phyloP scores from a whole-genome alignment of 2,329 filamentous ascomycete species.

The Penicillium sp. region DNA sequence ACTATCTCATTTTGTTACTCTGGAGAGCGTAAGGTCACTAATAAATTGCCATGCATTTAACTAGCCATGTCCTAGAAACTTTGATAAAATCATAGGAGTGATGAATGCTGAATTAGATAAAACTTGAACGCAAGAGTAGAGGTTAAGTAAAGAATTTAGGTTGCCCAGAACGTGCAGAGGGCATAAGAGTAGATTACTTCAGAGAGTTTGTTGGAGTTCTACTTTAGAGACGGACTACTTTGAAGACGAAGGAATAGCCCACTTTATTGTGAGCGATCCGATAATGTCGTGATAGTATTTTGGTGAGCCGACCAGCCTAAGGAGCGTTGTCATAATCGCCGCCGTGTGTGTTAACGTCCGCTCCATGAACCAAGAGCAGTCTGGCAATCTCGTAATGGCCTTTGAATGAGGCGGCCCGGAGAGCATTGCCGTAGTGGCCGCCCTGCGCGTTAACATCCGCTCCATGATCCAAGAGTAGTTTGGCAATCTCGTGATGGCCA shows the following conservation, averaged over 20 bases:
- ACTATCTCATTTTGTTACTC: neutral
- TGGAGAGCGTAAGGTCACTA: neutral
- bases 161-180: neutral
- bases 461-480: no score
- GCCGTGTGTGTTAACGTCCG: neutral
- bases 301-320: neutral
- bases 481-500: no score
- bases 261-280: neutral
- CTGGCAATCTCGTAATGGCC: slow-evolving; percentile 5
- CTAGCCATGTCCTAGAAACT: neutral
- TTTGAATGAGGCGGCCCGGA: neutral
- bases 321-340: neutral
- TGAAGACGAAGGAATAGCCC: neutral
- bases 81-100: neutral
- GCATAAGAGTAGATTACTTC: neutral
- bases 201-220: neutral
- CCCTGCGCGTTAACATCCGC: slow-evolving; percentile 1
- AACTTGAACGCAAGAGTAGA: neutral
- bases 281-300: neutral
- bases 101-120: neutral
- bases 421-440: slow-evolving; percentile 4
- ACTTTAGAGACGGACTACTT: neutral
- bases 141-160: neutral
- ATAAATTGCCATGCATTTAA: neutral
- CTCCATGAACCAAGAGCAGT: slow-evolving; percentile 4